Conservation (phyloP, 805 yeast species). For the Danielia oregonensis region DNA sequence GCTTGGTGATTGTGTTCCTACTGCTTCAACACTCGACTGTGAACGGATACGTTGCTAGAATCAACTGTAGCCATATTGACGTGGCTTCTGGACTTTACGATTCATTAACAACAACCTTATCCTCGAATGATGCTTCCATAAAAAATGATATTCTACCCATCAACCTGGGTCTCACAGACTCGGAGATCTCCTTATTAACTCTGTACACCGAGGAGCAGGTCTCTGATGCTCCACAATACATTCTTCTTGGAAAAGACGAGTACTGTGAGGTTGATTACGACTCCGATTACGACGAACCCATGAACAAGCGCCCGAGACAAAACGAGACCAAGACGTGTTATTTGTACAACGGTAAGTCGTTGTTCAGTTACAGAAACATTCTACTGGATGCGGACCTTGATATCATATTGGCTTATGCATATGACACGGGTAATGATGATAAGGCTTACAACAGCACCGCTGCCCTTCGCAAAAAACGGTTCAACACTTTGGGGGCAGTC, state of each 20-base stretch:
- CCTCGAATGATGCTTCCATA: constrained; percentile 13
- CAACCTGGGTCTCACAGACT: constrained; percentile 41
- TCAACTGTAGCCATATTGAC: constrained; percentile 51
- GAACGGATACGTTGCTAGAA: constrained; percentile 26
- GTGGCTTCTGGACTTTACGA: constrained; percentile 52
- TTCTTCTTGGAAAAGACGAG: constrained; percentile 17
- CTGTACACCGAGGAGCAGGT: constrained; percentile 46
- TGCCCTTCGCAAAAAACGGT: constrained; percentile 12
- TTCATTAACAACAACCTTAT: constrained; percentile 16
- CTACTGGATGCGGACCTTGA: constrained; percentile 38
- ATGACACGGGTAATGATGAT: constrained; percentile 14
- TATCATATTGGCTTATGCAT: constrained; percentile 48
- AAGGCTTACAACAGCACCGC: constrained; percentile 10
- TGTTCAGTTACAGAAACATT: constrained; percentile 45
- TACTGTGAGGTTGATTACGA: constrained; percentile 10
- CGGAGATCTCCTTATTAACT: constrained; percentile 44
- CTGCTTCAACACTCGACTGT: constrained; percentile 3
- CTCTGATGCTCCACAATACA: constrained; percentile 45
- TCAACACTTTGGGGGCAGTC: constrained; percentile 24
- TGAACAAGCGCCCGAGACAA: background rate
- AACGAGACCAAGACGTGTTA: constrained; percentile 2
- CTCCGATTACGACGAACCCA: background rate
- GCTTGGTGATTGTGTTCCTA: constrained; percentile 4
- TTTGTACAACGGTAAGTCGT: constrained; percentile 4
- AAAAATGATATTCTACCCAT: constrained; percentile 18